These are phyloP conservation scores for Malbranchea zuffiana DNA, from an alignment of 2,329 filamentous ascomycete genomes.

Conservation along the genomic window DNA sequence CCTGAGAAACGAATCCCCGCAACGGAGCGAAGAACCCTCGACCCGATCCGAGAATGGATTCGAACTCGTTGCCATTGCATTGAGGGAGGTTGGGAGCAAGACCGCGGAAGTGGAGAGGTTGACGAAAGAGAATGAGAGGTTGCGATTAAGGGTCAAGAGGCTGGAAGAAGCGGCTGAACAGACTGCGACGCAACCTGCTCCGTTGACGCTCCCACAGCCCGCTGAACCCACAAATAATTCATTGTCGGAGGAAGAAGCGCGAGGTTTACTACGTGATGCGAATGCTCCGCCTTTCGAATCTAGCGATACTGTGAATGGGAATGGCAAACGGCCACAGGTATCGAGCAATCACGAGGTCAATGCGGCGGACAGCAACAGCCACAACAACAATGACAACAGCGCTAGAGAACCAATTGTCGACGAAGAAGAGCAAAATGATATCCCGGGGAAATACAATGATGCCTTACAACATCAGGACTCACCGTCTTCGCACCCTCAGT, in stretches of 20 bases:
- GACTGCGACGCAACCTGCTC: not conserved
- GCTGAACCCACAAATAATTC: not conserved
- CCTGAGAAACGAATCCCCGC: no score
- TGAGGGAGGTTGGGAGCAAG: conserved; percentile 12
- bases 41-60: conserved; percentile 1
- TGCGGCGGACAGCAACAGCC: no score
- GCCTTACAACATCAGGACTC: no score
- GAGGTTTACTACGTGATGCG: not conserved
- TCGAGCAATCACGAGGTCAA: not conserved
- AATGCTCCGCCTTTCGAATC: not conserved
- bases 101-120: conserved; percentile 5
- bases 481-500: no score
- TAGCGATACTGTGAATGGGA: conserved; percentile 3
- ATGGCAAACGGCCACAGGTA: conserved; percentile 4
- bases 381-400: no score
- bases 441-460: no score
- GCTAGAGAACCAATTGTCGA: no score
- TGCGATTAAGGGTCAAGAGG: conserved; percentile 4
- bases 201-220: no score
- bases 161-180: not conserved
- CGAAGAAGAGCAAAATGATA: no score
- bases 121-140: conserved; percentile 6
- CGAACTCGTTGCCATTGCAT: conserved; percentile 11
- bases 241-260: not conserved
- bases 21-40: no score